Base-by-base conservation (phyloP, 129 eudicot species). In the Pulicaria dysenterica region DNA sequence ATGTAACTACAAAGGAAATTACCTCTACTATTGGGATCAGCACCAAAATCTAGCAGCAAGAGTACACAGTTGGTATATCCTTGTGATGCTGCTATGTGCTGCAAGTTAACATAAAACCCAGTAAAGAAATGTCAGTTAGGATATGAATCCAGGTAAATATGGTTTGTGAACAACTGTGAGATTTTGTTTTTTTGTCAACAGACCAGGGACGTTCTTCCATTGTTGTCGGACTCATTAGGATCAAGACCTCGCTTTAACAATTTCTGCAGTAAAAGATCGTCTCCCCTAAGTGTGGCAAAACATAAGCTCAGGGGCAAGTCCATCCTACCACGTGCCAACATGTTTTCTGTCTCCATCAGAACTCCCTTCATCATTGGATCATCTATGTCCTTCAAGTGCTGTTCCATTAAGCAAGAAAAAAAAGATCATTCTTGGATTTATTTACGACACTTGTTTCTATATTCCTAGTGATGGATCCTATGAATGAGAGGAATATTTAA, bases 11-110 rank as follows among this genome's bases (percentile, higher is more conserved):
- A 40, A 38, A 60, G 13, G 31, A 49, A 62, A 6, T 24, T 84
- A 91, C 99, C 99, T 91, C 90, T 84, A 69, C 88, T 79, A 78
- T 95, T 86, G 39, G 94, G 88, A 83, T 90, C 96, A 19, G 97
- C 99, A 42, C 97, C 96, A 74, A 64, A 86, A 63, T 91, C 99
- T 14, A 95, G 87, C 39, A 95, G 83, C 64, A 90, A 85, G 31
- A 85, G 90, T 75, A 90, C 97, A 53, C 99, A 91, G 51, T 95
- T 88, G 14, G 79, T 90, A 34, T 74, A 79, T 77, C 99, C 99
- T 81, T 91, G 80, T 17, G 99, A 81, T 24, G 99, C 94, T 6
- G 97, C 99, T 69, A 95, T 85, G 60, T 95, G 99, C 99, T 95
- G 95, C 58, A 49, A 45, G 37, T 47, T 49, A 50, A n/a, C 34